Evolutionary conservation across 345 rosid species (phyloP), one percentile per base, ranked within the genome.

Genomic region (Arabidopsis suecica): DNA sequence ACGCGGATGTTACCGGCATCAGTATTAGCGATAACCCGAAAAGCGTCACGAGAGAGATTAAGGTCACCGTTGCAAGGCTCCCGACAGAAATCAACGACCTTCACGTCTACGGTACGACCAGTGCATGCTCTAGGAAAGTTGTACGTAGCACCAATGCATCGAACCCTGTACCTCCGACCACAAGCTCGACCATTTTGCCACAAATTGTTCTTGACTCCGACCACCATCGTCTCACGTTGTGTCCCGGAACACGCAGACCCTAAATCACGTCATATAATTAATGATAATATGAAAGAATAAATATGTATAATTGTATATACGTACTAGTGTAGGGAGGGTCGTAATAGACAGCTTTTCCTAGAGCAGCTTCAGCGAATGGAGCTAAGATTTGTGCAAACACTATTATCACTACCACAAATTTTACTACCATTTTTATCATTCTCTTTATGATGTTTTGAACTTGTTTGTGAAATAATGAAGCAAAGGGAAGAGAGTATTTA

Each of bases 31-130:
- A 85, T 87, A 41, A 30, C 12, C 1, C 77, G 42, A 28, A 87
- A 87, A 65, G 91, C 91, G n/a, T 81, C 86, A 58, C 67, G 74
- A 69, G 88, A 85, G 23, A 87, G 83, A 37, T 87, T 82, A 61
- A 87, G 76, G 32, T 64, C 63, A 28, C 86, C 91, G 3, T 70
- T 66, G 63, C 89, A 87, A 10, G 72, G 62, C n/a, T 70, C 62
- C 6, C 22, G 54, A 3, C 87, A 87, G 1, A 77, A 80, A 74
- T 84, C 88, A 9, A 85, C 85, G 13, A 83, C 84, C 14, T 25
- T 80, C 5, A 87, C 86, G 1, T 9, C 72, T 7, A 82, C 83
- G 16, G 58, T 55, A 10, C 78, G 83, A 5, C 72, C 38, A 3
- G 77, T 79, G 67, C 91, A 87, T 7, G 86, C 83, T 32, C 81